A percentile compares a stretch with the other conserved stretches of the same genome.
Conservation (phyloP, 75 land plant species). For the Picea sitchensis region DNA sequence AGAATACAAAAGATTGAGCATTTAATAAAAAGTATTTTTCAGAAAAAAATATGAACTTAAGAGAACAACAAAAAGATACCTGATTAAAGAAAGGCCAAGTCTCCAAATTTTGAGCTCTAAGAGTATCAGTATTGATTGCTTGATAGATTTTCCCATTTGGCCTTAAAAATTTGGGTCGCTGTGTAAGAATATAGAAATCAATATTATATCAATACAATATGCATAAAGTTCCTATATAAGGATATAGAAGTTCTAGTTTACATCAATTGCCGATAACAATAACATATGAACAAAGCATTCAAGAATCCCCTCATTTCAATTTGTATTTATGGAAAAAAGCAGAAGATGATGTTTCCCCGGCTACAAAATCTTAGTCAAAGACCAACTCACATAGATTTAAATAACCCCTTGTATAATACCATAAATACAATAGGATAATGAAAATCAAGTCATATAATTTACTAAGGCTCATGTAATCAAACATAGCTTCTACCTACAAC, state of each 20-base stretch:
- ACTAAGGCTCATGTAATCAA: too few species aligned
- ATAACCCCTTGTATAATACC: background rate
- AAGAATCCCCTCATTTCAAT: background rate
- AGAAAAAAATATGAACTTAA: too few species aligned
- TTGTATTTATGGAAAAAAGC: background rate
- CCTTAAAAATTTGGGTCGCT: slow-evolving; percentile 89
- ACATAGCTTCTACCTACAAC: too few species aligned
- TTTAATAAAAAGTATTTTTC: too few species aligned
- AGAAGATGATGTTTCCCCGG: background rate
- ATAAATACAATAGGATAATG: background rate
- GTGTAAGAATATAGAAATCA: slow-evolving; percentile 11
- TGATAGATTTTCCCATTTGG: slow-evolving; percentile 81
- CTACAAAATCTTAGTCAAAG: background rate
- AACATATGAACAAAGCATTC: background rate
- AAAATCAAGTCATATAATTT: too few species aligned
- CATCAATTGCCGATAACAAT: background rate
- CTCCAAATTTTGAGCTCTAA: slow-evolving; percentile 95
- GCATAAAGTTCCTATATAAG: background rate
- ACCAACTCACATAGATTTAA: background rate
- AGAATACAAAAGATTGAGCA: too few species aligned
- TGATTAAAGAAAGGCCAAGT: slow-evolving; percentile 97
- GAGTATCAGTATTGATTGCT: slow-evolving; percentile 81
- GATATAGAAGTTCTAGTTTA: background rate
- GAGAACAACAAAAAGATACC: slow-evolving; percentile 25
- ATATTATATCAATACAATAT: background rate